A percentile compares a stretch with the other conserved stretches of the same genome.
phyloP scores from a whole-genome alignment of 164 flowering plant species.

The Brasenia schreberi region DNA sequence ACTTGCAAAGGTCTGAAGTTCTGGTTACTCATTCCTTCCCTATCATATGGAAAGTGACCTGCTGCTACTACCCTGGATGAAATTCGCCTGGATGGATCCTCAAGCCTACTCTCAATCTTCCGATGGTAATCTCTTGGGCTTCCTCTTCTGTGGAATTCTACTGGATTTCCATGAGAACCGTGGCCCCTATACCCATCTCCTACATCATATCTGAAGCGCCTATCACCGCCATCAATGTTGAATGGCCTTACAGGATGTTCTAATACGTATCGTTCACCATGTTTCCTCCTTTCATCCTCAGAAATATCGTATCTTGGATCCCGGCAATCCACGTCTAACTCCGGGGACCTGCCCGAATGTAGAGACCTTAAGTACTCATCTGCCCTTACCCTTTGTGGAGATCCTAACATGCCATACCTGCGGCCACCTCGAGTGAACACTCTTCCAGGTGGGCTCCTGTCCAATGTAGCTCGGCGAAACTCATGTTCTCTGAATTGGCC shows the following conservation, averaged over 20 bases:
- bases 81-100: slow-evolving; percentile 7
- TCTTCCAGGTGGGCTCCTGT: slow-evolving; percentile 31
- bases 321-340: slow-evolving; percentile 17
- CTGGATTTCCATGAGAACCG: slow-evolving; percentile 13
- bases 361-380: slow-evolving; percentile 18
- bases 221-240: slow-evolving; percentile 18
- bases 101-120: slow-evolving; percentile 19
- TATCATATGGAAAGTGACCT: slow-evolving; percentile 11
- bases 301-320: slow-evolving; percentile 18
- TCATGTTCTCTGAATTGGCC: slow-evolving; percentile 23
- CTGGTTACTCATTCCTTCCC: slow-evolving; percentile 13
- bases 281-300: slow-evolving; percentile 27
- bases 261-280: slow-evolving; percentile 17
- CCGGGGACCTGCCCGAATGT: slow-evolving; percentile 5
- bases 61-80: slow-evolving; percentile 16
- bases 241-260: slow-evolving; percentile 15
- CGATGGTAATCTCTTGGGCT: slow-evolving; percentile 15
- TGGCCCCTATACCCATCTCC: slow-evolving; percentile 16
- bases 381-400: slow-evolving; percentile 22
- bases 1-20: slow-evolving; percentile 8
- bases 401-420: slow-evolving; percentile 19
- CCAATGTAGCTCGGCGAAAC: slow-evolving; percentile 15
- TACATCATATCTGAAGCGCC: slow-evolving; percentile 19
- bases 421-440: slow-evolving; percentile 10
- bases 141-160: slow-evolving; percentile 20